These are phyloP conservation scores for Salinomyces thailandicus DNA, from an alignment of 2,329 filamentous ascomycete genomes.

Conservation along the genomic window DNA sequence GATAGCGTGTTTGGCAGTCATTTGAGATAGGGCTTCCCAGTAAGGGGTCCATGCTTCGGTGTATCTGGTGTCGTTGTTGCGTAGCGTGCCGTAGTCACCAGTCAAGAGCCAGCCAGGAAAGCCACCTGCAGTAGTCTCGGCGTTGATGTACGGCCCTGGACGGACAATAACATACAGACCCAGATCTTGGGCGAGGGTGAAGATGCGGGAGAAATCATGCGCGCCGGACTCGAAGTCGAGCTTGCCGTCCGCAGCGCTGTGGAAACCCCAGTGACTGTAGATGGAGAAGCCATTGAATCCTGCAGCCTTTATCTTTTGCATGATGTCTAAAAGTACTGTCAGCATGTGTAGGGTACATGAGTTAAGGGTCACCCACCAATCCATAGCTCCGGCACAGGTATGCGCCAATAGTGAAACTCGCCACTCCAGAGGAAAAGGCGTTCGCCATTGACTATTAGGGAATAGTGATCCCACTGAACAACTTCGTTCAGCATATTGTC, in stretches of 20 bases:
- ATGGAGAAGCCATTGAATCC: conserved; percentile 41
- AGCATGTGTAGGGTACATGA: background rate
- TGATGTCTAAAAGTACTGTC: conserved; percentile 25
- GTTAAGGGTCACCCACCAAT: conserved; percentile 11
- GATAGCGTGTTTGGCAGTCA: conserved; percentile 43
- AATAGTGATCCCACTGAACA: conserved; percentile 46
- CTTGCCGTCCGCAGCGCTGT: conserved; percentile 11
- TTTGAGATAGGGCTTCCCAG: conserved; percentile 41
- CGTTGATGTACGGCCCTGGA: conserved; percentile 54
- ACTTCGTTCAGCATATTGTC: conserved; percentile 38
- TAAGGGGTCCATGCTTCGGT: conserved; percentile 41
- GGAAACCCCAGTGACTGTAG: conserved; percentile 32
- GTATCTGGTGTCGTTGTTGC: conserved; percentile 42
- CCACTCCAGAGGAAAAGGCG: conserved; percentile 30
- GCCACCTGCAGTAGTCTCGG: conserved; percentile 47
- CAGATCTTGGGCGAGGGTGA: conserved; percentile 44
- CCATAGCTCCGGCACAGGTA: conserved; percentile 42
- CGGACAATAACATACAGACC: conserved; percentile 46
- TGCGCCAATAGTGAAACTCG: conserved; percentile 44
- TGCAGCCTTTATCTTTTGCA: conserved; percentile 42
- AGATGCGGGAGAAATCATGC: conserved; percentile 43
- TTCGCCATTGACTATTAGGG: conserved; percentile 41
- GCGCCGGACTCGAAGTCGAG: conserved; percentile 43
- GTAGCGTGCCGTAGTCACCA: conserved; percentile 44
- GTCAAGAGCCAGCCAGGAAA: conserved; percentile 54